Evolutionary conservation across 1,284 basidiomycete species (phyloP), one percentile per base, ranked within the genome.

Genomic region (Rugiboletus extremiorientalis): DNA sequence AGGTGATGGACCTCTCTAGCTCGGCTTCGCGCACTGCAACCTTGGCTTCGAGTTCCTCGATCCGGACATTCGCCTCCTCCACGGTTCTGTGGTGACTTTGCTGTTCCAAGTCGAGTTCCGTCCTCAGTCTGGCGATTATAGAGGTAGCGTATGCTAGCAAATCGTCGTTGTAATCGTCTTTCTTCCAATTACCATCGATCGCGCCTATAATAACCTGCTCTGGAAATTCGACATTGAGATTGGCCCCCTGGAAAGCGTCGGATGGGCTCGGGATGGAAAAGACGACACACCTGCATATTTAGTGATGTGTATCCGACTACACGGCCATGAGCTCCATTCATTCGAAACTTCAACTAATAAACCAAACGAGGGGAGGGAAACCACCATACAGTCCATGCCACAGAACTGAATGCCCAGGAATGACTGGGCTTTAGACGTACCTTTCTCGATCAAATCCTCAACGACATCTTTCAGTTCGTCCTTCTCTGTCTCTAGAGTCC

Each of bases 401-500:
- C 50, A 47, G 15, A 42, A 56, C 40, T 36, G 23, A 50, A 62
- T 23, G 30, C 31, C 30, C 31, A 25, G 30, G 23, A 31, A 49
- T 41, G 44, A 46, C 25, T 14, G 4, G 28, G 5, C 23, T 11
- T 20, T 30, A 31, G 22, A 64, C 78, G 47, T 63, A 86, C 86
- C 82, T 83, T 83, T 84, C 64, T 83, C 75, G 22, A 85, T 77
- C 43, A 87, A 69, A 58, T 78, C 71, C 43, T 78, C 63, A 1
- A 87, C 81, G 9, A 77, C 82, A 48, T 82, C 82, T 59, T 77
- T 74, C 64, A 84, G 66, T 52, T 84, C 81, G 61, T 85, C 82
- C 58, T 73, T 74, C 63, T 86, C 83, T 6, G 64, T 65, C 65
- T 85, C 81, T 7, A 76, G 68, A 11, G 59, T 66, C 48, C 66